Evolutionary conservation across 768 basidiomycete genomes (phyloP).

Genomic region (Lepiota venenata): DNA sequence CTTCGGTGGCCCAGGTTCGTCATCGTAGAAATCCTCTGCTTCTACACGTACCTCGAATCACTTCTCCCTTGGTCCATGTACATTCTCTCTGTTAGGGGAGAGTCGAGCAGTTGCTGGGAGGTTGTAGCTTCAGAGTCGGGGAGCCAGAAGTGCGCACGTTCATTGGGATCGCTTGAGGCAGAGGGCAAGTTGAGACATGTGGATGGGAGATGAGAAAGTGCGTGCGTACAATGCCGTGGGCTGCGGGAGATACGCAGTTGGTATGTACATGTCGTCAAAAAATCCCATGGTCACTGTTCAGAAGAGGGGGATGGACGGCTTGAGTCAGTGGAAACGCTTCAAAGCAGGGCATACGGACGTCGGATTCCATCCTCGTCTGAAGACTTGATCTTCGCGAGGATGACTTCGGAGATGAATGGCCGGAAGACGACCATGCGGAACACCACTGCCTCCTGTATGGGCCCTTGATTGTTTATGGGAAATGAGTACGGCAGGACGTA

Average conservation of each 20-base stretch:
- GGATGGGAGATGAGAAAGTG: neutral
- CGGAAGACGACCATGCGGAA: slow-evolving; percentile 91
- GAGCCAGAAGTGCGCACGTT: slow-evolving; percentile 83
- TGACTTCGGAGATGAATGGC: slow-evolving; percentile 87
- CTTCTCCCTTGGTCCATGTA: slow-evolving; percentile 78
- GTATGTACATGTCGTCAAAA: slow-evolving; percentile 93
- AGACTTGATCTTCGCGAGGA: slow-evolving; percentile 85
- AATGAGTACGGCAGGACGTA: slow-evolving; percentile 27
- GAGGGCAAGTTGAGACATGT: slow-evolving; percentile 1
- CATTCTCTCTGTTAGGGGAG: slow-evolving; percentile 62
- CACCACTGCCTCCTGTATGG: slow-evolving; percentile 51
- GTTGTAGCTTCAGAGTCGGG: slow-evolving; percentile 53
- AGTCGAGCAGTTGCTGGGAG: slow-evolving; percentile 66
- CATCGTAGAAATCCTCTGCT: slow-evolving; percentile 79
- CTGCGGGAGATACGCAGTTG: slow-evolving; percentile 73
- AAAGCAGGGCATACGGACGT: slow-evolving; percentile 42
- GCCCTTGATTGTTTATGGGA: slow-evolving; percentile 2
- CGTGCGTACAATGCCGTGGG: slow-evolving; percentile 75
- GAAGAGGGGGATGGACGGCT: neutral
- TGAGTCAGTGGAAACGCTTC: neutral
- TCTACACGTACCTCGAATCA: slow-evolving; percentile 78
- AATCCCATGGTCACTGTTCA: slow-evolving; percentile 78
- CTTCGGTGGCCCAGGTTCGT: slow-evolving; percentile 82
- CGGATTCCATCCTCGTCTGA: slow-evolving; percentile 84
- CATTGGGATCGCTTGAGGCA: slow-evolving; percentile 65